A percentile compares a stretch with the other conserved stretches of the same genome.
phyloP scores from a whole-genome alignment of 2,329 filamentous ascomycete species.

The Drechslerella dactyloides region DNA sequence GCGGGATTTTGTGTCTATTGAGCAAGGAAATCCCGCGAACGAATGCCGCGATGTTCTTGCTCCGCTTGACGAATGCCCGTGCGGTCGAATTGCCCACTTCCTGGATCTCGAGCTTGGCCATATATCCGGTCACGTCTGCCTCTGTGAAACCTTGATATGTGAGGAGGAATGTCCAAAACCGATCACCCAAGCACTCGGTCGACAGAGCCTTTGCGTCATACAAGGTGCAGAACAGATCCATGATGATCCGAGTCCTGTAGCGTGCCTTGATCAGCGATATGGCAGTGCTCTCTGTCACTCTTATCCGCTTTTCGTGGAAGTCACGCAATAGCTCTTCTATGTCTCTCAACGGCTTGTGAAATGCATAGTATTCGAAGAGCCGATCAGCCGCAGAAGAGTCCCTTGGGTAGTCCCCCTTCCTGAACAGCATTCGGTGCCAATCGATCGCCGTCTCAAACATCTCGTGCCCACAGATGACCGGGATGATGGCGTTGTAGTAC shows the following conservation, averaged over 20 bases:
- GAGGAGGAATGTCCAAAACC: slow-evolving; percentile 53
- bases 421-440: slow-evolving; percentile 53
- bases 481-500: slow-evolving; percentile 53
- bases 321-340: slow-evolving; percentile 50
- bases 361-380: slow-evolving; percentile 51
- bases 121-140: slow-evolving; percentile 46
- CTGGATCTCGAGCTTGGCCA: slow-evolving; percentile 44
- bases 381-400: slow-evolving; percentile 50
- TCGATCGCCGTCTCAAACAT: slow-evolving; percentile 45
- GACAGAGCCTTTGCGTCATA: slow-evolving; percentile 23
- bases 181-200: slow-evolving; percentile 51
- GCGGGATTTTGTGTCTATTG: slow-evolving; percentile 24
- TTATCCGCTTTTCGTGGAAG: slow-evolving; percentile 43
- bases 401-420: slow-evolving; percentile 50
- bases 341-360: slow-evolving; percentile 49
- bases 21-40: slow-evolving; percentile 37
- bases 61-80: slow-evolving; percentile 33
- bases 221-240: slow-evolving; percentile 51
- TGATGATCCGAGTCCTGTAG: slow-evolving; percentile 42
- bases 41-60: slow-evolving; percentile 30
- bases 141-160: slow-evolving; percentile 43
- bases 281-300: slow-evolving; percentile 47
- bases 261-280: slow-evolving; percentile 48
- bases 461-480: slow-evolving; percentile 49
- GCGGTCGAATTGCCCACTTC: slow-evolving; percentile 22